Percentiles rank a stretch among this genome's conserved stretches.
Evolutionary conservation across 148 eudicot genomes (phyloP).

Genomic region (Beta vulgaris): DNA sequence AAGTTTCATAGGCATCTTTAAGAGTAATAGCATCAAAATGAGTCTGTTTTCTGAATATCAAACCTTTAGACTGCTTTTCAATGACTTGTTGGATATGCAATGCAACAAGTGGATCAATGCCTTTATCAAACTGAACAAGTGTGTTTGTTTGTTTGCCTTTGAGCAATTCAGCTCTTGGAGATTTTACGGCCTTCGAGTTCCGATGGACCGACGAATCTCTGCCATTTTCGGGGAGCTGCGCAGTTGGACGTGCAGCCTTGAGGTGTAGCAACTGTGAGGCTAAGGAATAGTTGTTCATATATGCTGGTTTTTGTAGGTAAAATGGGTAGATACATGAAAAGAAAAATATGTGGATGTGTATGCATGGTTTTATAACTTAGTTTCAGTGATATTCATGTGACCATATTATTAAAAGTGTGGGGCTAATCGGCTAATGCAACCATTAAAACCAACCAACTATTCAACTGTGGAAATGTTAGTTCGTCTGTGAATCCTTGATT

Average conservation of each 20-base stretch:
- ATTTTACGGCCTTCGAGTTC: not conserved
- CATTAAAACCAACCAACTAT: not conserved
- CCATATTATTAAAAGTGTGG: too few species aligned
- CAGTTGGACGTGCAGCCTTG: not conserved
- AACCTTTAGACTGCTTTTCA: conserved; percentile 30
- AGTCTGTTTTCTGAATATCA: conserved; percentile 10
- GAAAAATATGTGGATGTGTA: too few species aligned
- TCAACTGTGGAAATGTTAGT: not conserved
- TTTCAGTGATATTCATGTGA: too few species aligned
- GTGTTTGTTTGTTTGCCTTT: not conserved
- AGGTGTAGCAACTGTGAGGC: not conserved
- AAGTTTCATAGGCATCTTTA: conserved; percentile 41
- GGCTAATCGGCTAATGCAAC: not conserved
- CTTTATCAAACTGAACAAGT: not conserved
- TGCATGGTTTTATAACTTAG: too few species aligned
- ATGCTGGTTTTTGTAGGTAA: not conserved
- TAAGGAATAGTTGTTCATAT: not conserved
- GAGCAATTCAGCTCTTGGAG: not conserved
- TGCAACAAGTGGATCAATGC: not conserved
- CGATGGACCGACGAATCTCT: not conserved
- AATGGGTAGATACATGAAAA: too few species aligned
- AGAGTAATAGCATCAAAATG: conserved; percentile 34
- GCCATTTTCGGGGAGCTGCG: not conserved
- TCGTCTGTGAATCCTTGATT: not conserved
- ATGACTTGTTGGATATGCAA: conserved; percentile 36